A percentile compares a stretch with the other conserved stretches of the same genome.
phyloP scores from a whole-genome alignment of 257 asterid species.

The Nicotiana attenuata region DNA sequence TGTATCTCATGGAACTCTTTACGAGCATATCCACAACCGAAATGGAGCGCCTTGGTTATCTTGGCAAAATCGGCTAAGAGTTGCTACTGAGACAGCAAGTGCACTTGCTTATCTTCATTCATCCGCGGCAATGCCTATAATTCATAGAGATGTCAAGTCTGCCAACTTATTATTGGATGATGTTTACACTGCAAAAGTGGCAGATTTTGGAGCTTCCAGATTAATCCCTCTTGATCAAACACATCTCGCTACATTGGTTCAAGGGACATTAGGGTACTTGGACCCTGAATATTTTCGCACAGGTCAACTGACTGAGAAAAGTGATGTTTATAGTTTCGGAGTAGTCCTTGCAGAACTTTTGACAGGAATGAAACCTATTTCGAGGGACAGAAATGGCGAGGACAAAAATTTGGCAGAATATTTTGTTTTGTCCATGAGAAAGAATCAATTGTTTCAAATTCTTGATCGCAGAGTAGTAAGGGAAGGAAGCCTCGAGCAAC shows the following conservation, averaged over 20 bases:
- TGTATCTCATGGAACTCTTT: constrained; percentile 59
- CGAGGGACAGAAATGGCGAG: constrained; percentile 35
- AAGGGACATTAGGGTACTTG: constrained; percentile 71
- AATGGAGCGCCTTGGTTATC: constrained; percentile 42
- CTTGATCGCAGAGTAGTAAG: constrained; percentile 52
- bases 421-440: constrained; percentile 37
- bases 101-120: constrained; percentile 77
- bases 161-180: constrained; percentile 66
- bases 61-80: constrained; percentile 58
- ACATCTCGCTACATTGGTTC: constrained; percentile 65
- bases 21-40: constrained; percentile 40
- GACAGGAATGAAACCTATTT: constrained; percentile 60
- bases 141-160: constrained; percentile 75
- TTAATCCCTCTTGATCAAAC: constrained; percentile 53
- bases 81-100: constrained; percentile 60
- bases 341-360: constrained; percentile 64
- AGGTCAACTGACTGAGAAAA: constrained; percentile 61
- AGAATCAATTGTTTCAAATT: constrained; percentile 41
- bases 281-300: constrained; percentile 79
- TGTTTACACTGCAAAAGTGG: constrained; percentile 47
- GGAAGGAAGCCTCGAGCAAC: constrained; percentile 60
- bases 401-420: constrained; percentile 44
- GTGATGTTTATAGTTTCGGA: constrained; percentile 79
- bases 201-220: constrained; percentile 86
- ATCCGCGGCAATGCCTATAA: constrained; percentile 51